Conservation (phyloP, 2,329 filamentous ascomycete species). For the Phialophora verrucosa region DNA sequence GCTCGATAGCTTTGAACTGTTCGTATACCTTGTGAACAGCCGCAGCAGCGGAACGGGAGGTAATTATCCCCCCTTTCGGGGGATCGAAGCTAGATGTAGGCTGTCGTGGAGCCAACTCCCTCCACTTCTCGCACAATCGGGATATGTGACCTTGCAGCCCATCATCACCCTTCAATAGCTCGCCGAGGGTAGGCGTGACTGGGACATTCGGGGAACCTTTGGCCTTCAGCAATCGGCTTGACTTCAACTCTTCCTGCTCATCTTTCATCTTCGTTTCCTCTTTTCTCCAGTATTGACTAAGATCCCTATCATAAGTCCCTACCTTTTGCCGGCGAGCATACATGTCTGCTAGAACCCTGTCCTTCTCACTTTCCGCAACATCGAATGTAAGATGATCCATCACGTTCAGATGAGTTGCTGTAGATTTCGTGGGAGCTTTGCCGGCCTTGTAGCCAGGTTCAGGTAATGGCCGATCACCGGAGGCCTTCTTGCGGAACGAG, state of each 20-base stretch:
- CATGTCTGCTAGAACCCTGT: conserved; percentile 44
- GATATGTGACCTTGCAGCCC: conserved; percentile 4
- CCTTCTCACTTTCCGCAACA: conserved; percentile 45
- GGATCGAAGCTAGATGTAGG: background rate
- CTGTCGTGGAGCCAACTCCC: background rate
- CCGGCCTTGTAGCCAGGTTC: conserved; percentile 42
- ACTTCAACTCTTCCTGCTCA: conserved; percentile 19
- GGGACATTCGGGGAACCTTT: background rate
- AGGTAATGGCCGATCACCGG: conserved; percentile 4
- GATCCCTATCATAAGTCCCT: conserved; percentile 44
- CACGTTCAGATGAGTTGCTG: conserved; percentile 43
- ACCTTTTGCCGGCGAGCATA: conserved; percentile 39
- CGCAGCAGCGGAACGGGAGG: no score
- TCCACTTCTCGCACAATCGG: background rate
- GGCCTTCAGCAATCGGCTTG: background rate
- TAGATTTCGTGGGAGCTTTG: background rate
- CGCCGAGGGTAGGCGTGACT: background rate
- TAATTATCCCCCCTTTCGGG: background rate
- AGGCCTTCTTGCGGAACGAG: conserved; percentile 9
- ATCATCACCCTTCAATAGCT: conserved; percentile 1
- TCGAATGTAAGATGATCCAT: conserved; percentile 54
- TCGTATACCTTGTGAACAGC: conserved; percentile 42
- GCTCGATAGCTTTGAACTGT: conserved; percentile 42
- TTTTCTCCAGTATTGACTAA: conserved; percentile 39
- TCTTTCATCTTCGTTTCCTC: conserved; percentile 26